Conservation (phyloP, 2,329 filamentous ascomycete genomes). For the Xylaria hypoxylon region DNA sequence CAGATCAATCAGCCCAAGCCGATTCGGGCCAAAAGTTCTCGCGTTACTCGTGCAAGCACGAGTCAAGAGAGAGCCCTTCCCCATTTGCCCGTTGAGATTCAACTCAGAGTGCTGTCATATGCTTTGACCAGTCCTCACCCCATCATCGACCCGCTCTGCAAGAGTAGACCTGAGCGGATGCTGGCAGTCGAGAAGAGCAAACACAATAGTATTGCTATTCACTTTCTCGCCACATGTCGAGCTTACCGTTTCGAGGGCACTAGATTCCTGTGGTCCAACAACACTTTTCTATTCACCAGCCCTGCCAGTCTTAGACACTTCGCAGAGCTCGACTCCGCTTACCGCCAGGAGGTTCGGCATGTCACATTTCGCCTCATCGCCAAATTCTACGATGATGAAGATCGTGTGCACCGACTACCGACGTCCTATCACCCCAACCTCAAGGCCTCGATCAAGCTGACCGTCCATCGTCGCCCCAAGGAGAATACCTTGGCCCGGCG, state of each 20-base stretch:
- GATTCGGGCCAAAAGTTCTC: conserved; percentile 38
- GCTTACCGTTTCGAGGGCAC: conserved; percentile 63
- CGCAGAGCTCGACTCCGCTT: conserved; percentile 56
- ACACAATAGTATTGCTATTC: conserved; percentile 63
- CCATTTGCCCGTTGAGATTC: conserved; percentile 64
- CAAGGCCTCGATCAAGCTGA: conserved; percentile 57
- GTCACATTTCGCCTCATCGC: conserved; percentile 66
- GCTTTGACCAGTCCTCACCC: conserved; percentile 61
- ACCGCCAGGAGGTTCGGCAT: conserved; percentile 59
- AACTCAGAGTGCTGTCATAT: conserved; percentile 64
- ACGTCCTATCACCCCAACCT: conserved; percentile 58
- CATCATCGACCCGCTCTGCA: conserved; percentile 66
- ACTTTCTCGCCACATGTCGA: conserved; percentile 64
- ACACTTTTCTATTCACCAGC: conserved; percentile 67
- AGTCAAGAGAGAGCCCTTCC: conserved; percentile 50
- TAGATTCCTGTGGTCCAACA: conserved; percentile 63
- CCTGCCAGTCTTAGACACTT: conserved; percentile 63
- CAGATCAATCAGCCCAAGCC: conserved; percentile 53
- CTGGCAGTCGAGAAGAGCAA: conserved; percentile 57
- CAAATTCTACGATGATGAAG: conserved; percentile 66
- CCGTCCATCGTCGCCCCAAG: conserved; percentile 57
- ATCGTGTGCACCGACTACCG: conserved; percentile 55
- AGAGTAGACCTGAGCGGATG: conserved; percentile 57
- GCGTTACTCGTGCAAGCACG: conserved; percentile 48
- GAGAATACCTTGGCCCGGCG: conserved; percentile 61